phyloP scores from a whole-genome alignment of 345 rosid genomes.

The Linum lewisii region DNA sequence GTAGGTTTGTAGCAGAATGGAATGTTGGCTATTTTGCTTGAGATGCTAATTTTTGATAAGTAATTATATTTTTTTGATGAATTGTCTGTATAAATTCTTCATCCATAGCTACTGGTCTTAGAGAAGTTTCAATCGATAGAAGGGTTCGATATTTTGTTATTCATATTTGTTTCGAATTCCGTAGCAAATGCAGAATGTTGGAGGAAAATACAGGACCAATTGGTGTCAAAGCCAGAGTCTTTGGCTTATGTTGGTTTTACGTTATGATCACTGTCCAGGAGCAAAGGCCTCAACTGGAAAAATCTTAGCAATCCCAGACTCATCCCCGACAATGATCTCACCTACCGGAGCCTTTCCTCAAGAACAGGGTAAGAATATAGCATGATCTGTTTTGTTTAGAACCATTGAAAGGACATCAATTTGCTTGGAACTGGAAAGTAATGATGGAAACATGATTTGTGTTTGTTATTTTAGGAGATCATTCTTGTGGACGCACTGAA shows the following conservation, averaged over 20 bases:
- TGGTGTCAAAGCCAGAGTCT: neutral
- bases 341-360: constrained; percentile 11
- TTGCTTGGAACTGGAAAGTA: neutral
- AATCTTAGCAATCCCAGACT: neutral
- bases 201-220: too few relatives aligned
- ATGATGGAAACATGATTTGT: neutral
- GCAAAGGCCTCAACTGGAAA: constrained; percentile 4
- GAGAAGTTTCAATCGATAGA: too few relatives aligned
- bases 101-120: too few relatives aligned
- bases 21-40: too few relatives aligned
- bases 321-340: constrained; percentile 2
- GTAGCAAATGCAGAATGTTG: too few relatives aligned
- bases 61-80: too few relatives aligned
- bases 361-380: constrained; percentile 13
- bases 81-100: too few relatives aligned
- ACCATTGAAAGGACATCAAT: neutral
- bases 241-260: neutral
- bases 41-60: too few relatives aligned
- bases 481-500: neutral
- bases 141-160: too few relatives aligned
- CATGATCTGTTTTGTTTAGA: neutral
- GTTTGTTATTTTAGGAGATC: neutral
- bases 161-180: too few relatives aligned
- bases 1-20: too few relatives aligned
- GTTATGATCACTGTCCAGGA: neutral